These are phyloP conservation scores for Lactuca sativa DNA, from an alignment of 129 eudicot species.

Conservation along the genomic window DNA sequence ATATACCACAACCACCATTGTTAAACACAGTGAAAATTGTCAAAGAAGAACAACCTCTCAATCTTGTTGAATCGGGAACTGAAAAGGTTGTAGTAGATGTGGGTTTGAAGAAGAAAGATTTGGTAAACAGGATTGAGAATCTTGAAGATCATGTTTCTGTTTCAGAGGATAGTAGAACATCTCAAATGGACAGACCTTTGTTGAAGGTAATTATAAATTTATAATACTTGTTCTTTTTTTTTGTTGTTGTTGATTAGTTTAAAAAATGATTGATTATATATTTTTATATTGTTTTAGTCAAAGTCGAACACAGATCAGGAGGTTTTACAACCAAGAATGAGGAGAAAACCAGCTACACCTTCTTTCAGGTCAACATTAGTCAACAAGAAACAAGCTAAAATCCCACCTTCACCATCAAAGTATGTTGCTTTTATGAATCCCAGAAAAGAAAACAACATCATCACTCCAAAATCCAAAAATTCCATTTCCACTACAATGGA, in stretches of 20 bases:
- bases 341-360: conserved; percentile 50
- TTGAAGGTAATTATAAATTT: conserved; percentile 45
- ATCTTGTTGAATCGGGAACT: conserved; percentile 3
- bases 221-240: too few species aligned
- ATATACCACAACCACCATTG: conserved; percentile 7
- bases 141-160: conserved; percentile 40
- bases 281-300: conserved; percentile 31
- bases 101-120: conserved; percentile 23
- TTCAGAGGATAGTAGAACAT: conserved; percentile 40
- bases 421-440: conserved; percentile 43
- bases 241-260: background rate
- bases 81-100: conserved; percentile 17
- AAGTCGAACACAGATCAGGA: conserved; percentile 37
- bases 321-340: conserved; percentile 40
- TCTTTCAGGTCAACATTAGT: conserved; percentile 34
- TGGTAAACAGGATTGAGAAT: conserved; percentile 25
- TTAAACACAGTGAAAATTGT: conserved; percentile 13
- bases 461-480: conserved; percentile 45
- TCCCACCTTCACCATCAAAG: conserved; percentile 37
- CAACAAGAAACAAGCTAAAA: conserved; percentile 28
- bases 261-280: background rate
- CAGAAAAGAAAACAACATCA: conserved; percentile 52
- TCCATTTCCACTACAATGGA: conserved; percentile 30
- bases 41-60: conserved; percentile 16
- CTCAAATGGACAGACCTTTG: conserved; percentile 45